A percentile compares a stretch with the other conserved stretches of the same genome.
These are phyloP conservation scores for Aspergillus ellipticus DNA, from an alignment of 495 filamentous ascomycete genomes.

Conservation along the genomic window DNA sequence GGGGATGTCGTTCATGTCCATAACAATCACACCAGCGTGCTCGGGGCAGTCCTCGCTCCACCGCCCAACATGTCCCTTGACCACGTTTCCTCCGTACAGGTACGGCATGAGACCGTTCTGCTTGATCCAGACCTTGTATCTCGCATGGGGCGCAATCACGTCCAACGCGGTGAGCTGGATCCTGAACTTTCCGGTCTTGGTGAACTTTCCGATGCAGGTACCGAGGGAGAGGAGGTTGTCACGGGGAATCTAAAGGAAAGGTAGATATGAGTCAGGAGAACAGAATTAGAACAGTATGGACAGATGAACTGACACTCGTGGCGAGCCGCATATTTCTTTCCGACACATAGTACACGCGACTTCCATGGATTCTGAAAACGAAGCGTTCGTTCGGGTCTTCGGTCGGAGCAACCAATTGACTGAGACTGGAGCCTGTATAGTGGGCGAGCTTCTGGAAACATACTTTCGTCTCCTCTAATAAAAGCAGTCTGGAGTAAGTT, in stretches of 20 bases:
- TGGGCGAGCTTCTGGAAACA: constrained; percentile 82
- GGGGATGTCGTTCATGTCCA: constrained; percentile 43
- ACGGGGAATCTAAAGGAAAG: constrained; percentile 40
- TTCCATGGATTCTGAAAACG: constrained; percentile 79
- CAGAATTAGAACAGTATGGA: constrained; percentile 60
- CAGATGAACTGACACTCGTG: constrained; percentile 71
- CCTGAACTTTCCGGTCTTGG: constrained; percentile 80
- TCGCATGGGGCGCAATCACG: constrained; percentile 79
- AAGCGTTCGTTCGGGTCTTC: constrained; percentile 63
- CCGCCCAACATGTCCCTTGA: constrained; percentile 88
- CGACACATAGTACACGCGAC: constrained; percentile 89
- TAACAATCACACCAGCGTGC: constrained; percentile 40
- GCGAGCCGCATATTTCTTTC: no score
- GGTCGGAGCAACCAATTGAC: constrained; percentile 71
- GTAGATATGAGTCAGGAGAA: neutral
- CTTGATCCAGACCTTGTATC: constrained; percentile 95
- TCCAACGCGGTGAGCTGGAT: constrained; percentile 54
- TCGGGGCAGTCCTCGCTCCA: constrained; percentile 77
- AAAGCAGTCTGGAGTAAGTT: no score
- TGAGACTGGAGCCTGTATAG: constrained; percentile 76
- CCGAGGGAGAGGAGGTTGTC: constrained; percentile 79
- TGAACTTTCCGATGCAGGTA: constrained; percentile 84
- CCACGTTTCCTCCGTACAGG: constrained; percentile 82
- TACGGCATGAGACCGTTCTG: constrained; percentile 91
- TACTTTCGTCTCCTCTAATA: constrained; percentile 56